Evolutionary conservation across 108 stramenopile species (phyloP), one percentile per base, ranked within the genome.

Genomic region (Mayamaea pseudoterrestris): DNA sequence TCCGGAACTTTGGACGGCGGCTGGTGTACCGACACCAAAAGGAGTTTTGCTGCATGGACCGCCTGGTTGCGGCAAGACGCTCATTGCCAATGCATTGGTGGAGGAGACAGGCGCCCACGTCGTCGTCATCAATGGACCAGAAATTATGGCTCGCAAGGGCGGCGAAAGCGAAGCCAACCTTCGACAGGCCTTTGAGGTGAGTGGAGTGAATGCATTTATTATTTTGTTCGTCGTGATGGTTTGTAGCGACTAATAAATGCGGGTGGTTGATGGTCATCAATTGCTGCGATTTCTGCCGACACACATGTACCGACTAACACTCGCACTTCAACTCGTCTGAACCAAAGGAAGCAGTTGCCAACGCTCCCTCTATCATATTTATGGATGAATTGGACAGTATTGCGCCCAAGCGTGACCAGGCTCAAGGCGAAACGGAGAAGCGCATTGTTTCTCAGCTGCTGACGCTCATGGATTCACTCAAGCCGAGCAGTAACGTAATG

Each of bases 311-410:
- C n/a, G n/a, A n/a, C n/a, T n/a, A n/a, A n/a, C n/a, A n/a, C n/a
- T n/a, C n/a, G n/a, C n/a, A n/a, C n/a, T n/a, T n/a, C n/a, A n/a
- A n/a, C n/a, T n/a, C n/a, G n/a, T n/a, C 85, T 7, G 67, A 76
- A 59, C 58, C 63, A n/a, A n/a, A n/a, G 16, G 75, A 87, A 14
- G 93, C 93, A 0, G 61, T 71, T 50, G 69, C 76, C 49, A 86
- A 93, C 43, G 88, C 86, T 28, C 94, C 95, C 25, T 66, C 94
- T 26, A 94, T 97, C 44, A 92, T 99, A 49, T 96, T 99, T 56
- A 96, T 99, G 78, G 98, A 97, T 61, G 98, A 99, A 58, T 65
- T 99, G 27, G 98, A 99, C 70, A 84, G 92, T 20, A 96, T 98
- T 57, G 96, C 95, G 0, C 95, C 96, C n/a, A 83, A 92, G 57